Percentiles rank a stretch among this genome's conserved stretches.
These are phyloP conservation scores for Digitaria exilis DNA, from an alignment of 202 grass and related monocot genomes.

Conservation along the genomic window DNA sequence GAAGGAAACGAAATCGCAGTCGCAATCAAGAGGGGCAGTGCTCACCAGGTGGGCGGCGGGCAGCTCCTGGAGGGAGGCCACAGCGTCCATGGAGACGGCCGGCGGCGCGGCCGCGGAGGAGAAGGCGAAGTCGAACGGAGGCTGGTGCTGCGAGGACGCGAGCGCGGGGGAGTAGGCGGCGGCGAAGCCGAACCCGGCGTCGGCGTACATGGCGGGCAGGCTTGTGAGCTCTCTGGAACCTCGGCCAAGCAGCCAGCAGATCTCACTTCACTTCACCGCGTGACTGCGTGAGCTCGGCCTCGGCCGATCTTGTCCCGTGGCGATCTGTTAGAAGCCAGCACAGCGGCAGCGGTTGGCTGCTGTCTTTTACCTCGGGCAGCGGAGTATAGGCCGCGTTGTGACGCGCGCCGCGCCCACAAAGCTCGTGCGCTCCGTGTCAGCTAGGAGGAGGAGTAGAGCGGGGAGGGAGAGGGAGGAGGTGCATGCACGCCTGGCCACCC, in stretches of 20 bases:
- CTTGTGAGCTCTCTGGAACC: neutral
- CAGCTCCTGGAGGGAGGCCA: neutral
- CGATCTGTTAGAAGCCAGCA: neutral
- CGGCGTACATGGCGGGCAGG: constrained; percentile 59
- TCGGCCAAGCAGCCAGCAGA: neutral
- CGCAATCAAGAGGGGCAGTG: neutral
- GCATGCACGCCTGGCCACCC: neutral
- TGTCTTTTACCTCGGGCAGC: neutral
- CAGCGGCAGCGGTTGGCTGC: neutral
- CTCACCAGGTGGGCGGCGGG: constrained; percentile 49
- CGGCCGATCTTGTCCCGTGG: constrained; percentile 5
- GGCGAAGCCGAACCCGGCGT: constrained; percentile 53
- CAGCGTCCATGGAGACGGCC: constrained; percentile 14
- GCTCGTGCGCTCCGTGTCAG: neutral
- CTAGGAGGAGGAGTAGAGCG: neutral
- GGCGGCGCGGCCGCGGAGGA: neutral
- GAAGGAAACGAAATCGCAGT: neutral
- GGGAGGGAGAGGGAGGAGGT: neutral
- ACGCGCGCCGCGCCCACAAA: neutral
- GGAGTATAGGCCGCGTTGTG: constrained; percentile 1
- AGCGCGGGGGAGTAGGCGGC: constrained; percentile 32
- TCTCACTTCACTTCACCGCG: neutral
- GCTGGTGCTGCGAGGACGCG: neutral
- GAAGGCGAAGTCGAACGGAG: constrained; percentile 3
- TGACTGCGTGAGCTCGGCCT: neutral